phyloP scores from a whole-genome alignment of 768 basidiomycete genomes.

The Tylopilus balloui region DNA sequence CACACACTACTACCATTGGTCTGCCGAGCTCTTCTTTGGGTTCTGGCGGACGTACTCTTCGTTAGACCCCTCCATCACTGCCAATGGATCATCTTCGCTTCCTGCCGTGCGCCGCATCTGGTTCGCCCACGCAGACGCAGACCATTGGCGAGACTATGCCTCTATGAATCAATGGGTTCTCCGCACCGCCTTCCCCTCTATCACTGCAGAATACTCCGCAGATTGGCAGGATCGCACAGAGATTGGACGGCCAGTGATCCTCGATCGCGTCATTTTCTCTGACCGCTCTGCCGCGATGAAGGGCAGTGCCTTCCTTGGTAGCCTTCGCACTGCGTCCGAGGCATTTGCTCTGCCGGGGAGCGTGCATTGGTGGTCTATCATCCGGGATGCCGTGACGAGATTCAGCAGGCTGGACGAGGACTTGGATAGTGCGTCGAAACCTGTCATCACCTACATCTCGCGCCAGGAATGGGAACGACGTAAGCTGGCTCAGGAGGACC shows the following conservation, averaged over 20 bases:
- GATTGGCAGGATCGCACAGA: constrained; percentile 82
- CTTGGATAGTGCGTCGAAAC: constrained; percentile 47
- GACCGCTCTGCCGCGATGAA: constrained; percentile 85
- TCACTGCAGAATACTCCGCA: constrained; percentile 71
- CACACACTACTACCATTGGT: constrained; percentile 92
- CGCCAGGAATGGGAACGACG: constrained; percentile 86
- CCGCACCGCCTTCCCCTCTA: constrained; percentile 74
- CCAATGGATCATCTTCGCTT: constrained; percentile 64
- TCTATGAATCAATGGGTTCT: constrained; percentile 87
- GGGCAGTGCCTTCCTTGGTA: constrained; percentile 59
- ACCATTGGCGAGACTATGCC: constrained; percentile 88
- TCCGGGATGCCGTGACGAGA: constrained; percentile 67
- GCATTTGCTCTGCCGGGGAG: constrained; percentile 73
- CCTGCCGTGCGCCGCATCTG: constrained; percentile 71
- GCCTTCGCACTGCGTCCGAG: constrained; percentile 71
- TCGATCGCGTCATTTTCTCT: constrained; percentile 83
- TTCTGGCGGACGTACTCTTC: constrained; percentile 90
- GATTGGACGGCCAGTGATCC: constrained; percentile 65
- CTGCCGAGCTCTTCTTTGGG: constrained; percentile 88
- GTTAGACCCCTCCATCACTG: constrained; percentile 64
- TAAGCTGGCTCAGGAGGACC: constrained; percentile 71
- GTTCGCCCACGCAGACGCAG: constrained; percentile 69
- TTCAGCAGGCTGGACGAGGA: constrained; percentile 57
- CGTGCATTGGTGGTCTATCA: constrained; percentile 79
- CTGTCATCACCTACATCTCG: constrained; percentile 91